phyloP scores from a whole-genome alignment of 192 early-diverging fungal genomes.

The Dissophora ornata region DNA sequence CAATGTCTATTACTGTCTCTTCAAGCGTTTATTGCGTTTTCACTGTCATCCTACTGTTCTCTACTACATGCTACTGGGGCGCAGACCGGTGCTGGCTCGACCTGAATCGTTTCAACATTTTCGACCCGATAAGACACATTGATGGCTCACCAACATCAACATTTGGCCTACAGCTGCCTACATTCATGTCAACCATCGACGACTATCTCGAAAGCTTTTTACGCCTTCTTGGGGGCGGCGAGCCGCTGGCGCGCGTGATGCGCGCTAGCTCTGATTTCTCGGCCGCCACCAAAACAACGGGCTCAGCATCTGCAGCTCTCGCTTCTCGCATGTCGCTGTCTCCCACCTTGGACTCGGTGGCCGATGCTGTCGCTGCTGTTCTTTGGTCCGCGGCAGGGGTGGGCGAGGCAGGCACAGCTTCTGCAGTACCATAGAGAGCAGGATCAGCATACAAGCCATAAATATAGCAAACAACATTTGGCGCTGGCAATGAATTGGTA shows the following conservation, averaged over 20 bases:
- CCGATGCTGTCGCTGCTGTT: conserved; percentile 20
- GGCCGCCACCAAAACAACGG: background rate
- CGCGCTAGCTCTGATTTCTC: conserved; percentile 19
- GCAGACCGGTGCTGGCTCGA: conserved; percentile 70
- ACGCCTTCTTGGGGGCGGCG: conserved; percentile 28
- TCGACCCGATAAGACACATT: conserved; percentile 34
- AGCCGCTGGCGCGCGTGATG: conserved; percentile 33
- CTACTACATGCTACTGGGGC: conserved; percentile 72
- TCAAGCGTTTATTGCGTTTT: conserved; percentile 66
- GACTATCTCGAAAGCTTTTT: conserved; percentile 15
- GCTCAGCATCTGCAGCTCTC: background rate
- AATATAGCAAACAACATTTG: no score
- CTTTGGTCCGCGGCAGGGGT: conserved; percentile 10
- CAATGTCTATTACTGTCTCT: conserved; percentile 4
- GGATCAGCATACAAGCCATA: no score
- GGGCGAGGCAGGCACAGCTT: background rate
- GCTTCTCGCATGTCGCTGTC: conserved; percentile 1
- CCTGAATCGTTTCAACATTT: conserved; percentile 52
- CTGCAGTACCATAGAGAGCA: background rate
- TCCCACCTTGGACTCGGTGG: no score
- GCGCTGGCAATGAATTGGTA: no score
- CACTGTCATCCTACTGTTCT: conserved; percentile 65
- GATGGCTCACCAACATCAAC: conserved; percentile 41
- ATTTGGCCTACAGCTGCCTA: conserved; percentile 35
- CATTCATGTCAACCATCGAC: conserved; percentile 26